Conservation (phyloP, 768 basidiomycete species). For the Boletus pseudo-olivaceus region DNA sequence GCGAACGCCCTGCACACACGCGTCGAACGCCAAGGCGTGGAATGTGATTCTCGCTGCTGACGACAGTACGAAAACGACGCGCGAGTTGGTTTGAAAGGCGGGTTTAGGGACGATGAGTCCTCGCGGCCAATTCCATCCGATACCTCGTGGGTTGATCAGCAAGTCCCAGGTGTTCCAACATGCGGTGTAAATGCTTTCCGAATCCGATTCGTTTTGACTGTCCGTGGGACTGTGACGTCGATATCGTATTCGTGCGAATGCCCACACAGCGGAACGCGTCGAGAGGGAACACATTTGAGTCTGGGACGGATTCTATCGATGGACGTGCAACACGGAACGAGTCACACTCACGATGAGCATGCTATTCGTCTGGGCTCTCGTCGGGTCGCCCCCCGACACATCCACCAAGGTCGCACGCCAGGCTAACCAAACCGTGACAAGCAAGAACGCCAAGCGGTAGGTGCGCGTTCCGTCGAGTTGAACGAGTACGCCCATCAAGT, state of each 20-base stretch:
- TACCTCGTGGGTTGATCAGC: conserved; percentile 21
- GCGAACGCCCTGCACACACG: conserved; percentile 11
- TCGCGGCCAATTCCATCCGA: conserved; percentile 28
- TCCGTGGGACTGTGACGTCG: conserved; percentile 1
- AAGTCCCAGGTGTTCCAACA: conserved; percentile 30
- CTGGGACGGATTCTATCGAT: conserved; percentile 7
- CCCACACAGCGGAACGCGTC: conserved; percentile 20
- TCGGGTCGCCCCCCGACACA: conserved; percentile 19
- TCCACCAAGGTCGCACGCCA: conserved; percentile 37
- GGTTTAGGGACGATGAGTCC: conserved; percentile 18
- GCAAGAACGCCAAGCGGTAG: conserved; percentile 47
- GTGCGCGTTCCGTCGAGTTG: conserved; percentile 38
- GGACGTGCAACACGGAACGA: background rate
- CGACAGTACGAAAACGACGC: conserved; percentile 8
- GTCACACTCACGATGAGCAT: conserved; percentile 16
- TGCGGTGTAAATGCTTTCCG: conserved; percentile 7
- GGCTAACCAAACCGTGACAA: conserved; percentile 41
- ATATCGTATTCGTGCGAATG: conserved; percentile 15
- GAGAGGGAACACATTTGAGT: conserved; percentile 11
- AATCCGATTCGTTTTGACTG: background rate
- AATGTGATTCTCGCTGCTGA: background rate
- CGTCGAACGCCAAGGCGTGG: conserved; percentile 16
- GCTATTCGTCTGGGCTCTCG: conserved; percentile 9
- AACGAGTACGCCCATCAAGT: conserved; percentile 50
- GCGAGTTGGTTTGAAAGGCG: conserved; percentile 6